Conservation (phyloP, 768 basidiomycete genomes). For the Collybiopsis confluens region DNA sequence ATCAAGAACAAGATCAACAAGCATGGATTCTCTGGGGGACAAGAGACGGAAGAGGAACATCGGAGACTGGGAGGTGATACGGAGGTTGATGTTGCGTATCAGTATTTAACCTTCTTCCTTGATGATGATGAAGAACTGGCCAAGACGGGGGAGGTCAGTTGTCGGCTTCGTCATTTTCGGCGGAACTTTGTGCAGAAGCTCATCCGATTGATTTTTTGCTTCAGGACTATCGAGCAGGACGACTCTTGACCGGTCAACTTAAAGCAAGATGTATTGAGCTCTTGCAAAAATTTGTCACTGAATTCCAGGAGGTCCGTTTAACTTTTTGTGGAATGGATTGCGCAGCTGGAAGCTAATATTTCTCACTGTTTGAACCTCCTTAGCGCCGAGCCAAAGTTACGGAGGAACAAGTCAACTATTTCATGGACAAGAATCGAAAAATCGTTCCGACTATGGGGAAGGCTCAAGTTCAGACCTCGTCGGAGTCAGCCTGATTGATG, state of each 20-base stretch:
- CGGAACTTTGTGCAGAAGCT: neutral
- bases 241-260: conserved; percentile 83
- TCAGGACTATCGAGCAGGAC: conserved; percentile 90
- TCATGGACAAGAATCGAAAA: conserved; percentile 78
- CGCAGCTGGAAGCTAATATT: too few species aligned
- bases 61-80: conserved; percentile 82
- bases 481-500: too few species aligned
- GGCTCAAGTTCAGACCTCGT: conserved; percentile 16
- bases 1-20: conserved; percentile 98
- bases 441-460: conserved; percentile 60
- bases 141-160: conserved; percentile 66
- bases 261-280: conserved; percentile 84
- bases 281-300: conserved; percentile 77
- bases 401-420: conserved; percentile 66
- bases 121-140: conserved; percentile 91
- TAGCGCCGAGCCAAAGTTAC: conserved; percentile 80
- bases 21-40: conserved; percentile 94
- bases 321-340: neutral
- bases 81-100: conserved; percentile 93
- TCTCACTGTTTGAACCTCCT: conserved; percentile 5
- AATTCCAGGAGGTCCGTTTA: conserved; percentile 71
- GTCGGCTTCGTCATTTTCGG: too few species aligned
- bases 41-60: conserved; percentile 96
- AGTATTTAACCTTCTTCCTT: conserved; percentile 92
- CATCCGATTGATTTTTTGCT: neutral